A percentile compares a stretch with the other conserved stretches of the same genome.
These are phyloP conservation scores for Elaphomyces granulatus DNA, from an alignment of 495 filamentous ascomycete genomes.

Conservation along the genomic window DNA sequence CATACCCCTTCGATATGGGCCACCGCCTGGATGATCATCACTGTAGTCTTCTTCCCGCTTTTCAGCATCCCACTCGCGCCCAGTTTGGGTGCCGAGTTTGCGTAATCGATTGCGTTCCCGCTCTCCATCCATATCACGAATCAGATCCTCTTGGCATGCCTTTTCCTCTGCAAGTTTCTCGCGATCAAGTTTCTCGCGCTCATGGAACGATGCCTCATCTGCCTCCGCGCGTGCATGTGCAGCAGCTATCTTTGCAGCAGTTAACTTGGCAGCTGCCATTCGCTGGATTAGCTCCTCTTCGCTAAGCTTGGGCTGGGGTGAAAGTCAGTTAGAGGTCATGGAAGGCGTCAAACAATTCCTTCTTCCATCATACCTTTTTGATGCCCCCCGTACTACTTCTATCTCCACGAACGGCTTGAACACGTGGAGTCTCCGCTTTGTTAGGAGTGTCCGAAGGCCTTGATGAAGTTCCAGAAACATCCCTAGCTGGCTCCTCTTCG, in stretches of 20 bases:
- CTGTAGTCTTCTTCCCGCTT: constrained; percentile 52
- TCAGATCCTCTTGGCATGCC: constrained; percentile 39
- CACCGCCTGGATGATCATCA: constrained; percentile 28
- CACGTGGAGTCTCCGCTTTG: constrained; percentile 19
- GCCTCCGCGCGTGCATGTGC: constrained; percentile 53
- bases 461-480: constrained; percentile 9
- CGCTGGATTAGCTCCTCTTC: constrained; percentile 49
- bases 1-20: constrained; percentile 39
- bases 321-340: constrained; percentile 6
- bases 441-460: constrained; percentile 10
- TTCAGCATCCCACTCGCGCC: constrained; percentile 63
- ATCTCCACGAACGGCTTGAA: constrained; percentile 51
- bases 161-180: constrained; percentile 43
- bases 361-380: constrained; percentile 25
- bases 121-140: constrained; percentile 51
- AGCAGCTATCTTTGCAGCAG: constrained; percentile 41
- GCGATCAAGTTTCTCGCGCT: constrained; percentile 48
- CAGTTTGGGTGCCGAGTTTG: constrained; percentile 50
- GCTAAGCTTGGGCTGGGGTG: constrained; percentile 44
- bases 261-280: constrained; percentile 43
- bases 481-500: constrained; percentile 10
- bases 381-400: constrained; percentile 52
- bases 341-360: not conserved
- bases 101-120: constrained; percentile 55
- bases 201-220: constrained; percentile 50